Evolutionary conservation across 345 rosid genomes (phyloP).

Genomic region (Eutrema japonicum): DNA sequence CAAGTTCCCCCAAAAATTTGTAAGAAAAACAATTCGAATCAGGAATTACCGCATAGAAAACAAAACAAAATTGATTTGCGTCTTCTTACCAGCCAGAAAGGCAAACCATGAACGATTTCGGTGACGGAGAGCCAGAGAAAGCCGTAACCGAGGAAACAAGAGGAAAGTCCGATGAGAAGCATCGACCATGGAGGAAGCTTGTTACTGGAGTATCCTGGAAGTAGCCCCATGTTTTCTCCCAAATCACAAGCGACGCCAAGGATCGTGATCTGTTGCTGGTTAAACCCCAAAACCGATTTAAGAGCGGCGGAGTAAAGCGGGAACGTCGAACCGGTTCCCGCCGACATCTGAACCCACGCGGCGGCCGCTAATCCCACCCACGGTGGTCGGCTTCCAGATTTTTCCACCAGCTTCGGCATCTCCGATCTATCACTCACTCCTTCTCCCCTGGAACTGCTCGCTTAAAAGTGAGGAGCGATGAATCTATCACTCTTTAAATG

Average conservation of each 20-base stretch:
- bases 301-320: conserved; percentile 78
- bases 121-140: conserved; percentile 83
- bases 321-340: conserved; percentile 74
- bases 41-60: not conserved
- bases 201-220: conserved; percentile 87
- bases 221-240: conserved; percentile 84
- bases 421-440: conserved; percentile 23
- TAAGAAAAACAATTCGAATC: not conserved
- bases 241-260: conserved; percentile 94
- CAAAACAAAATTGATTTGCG: not conserved
- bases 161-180: conserved; percentile 62
- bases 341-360: conserved; percentile 76
- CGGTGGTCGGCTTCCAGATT: conserved; percentile 90
- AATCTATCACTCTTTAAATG: not conserved
- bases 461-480: not conserved
- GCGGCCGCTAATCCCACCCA: conserved; percentile 98
- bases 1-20: not conserved
- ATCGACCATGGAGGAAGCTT: conserved; percentile 93
- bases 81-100: conserved; percentile 79
- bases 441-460: not conserved
- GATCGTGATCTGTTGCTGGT: conserved; percentile 80
- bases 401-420: conserved; percentile 58
- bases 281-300: conserved; percentile 77
- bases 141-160: conserved; percentile 88
- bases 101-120: conserved; percentile 61